Conservation (phyloP, 2,329 filamentous ascomycete genomes). For the Neonectria ditissima region DNA sequence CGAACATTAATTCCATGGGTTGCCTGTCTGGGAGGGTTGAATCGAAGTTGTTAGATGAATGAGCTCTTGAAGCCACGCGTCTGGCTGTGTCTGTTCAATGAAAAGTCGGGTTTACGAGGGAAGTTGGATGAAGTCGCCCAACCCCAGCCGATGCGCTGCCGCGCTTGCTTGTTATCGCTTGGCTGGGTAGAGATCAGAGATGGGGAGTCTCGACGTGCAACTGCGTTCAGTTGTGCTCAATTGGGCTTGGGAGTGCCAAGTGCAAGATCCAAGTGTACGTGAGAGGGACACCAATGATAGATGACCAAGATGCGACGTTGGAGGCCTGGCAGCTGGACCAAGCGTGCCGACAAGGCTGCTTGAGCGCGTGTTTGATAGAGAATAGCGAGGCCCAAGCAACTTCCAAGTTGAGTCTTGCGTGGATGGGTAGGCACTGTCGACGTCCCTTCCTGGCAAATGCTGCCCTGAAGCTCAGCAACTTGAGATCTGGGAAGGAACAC, state of each 20-base stretch:
- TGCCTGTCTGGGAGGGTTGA: no score
- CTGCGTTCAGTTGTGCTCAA: not conserved
- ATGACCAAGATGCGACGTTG: not conserved
- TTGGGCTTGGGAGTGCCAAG: not conserved
- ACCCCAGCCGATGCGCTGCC: not conserved
- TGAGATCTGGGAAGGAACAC: not conserved
- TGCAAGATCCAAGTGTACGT: not conserved
- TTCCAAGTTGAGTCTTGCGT: not conserved
- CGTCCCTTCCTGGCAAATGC: not conserved
- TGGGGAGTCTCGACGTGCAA: not conserved
- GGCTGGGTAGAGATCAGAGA: not conserved
- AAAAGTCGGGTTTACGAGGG: not conserved
- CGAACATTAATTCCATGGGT: not conserved
- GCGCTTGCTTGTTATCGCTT: not conserved
- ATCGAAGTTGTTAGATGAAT: not conserved
- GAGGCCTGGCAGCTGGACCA: not conserved
- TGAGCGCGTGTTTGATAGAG: not conserved
- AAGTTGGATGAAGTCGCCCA: not conserved
- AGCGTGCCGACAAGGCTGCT: not conserved
- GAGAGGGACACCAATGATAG: not conserved
- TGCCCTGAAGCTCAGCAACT: not conserved
- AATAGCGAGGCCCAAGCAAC: not conserved
- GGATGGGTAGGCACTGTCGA: not conserved
- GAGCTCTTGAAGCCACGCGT: not conserved
- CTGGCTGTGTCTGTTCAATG: no score